These are phyloP conservation scores for Aphanomyces invadans DNA, from an alignment of 352 stramenopile species.

Conservation along the genomic window DNA sequence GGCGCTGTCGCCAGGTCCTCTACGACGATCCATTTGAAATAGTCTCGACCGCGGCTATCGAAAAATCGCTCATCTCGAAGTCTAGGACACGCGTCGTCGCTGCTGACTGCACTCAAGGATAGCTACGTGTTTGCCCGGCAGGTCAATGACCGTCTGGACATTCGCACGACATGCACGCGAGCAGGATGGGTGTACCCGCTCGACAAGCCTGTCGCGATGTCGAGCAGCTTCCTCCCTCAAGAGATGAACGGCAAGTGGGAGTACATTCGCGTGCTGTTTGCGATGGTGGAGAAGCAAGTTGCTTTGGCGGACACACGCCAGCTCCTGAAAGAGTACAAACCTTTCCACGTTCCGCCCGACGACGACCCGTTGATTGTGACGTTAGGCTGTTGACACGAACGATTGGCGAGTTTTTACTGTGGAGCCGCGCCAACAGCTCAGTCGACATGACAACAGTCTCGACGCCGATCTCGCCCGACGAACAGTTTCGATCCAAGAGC, in stretches of 20 bases:
- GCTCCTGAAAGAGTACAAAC: conserved; percentile 37
- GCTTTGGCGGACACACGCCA: conserved; percentile 54
- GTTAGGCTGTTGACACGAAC: conserved; percentile 48
- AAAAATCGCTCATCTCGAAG: too few relatives aligned
- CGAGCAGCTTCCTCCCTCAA: conserved; percentile 58
- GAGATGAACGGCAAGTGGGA: conserved; percentile 72
- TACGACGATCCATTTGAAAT: too few relatives aligned
- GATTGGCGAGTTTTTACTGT: conserved; percentile 62
- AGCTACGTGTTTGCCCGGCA: conserved; percentile 64
- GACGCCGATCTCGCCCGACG: conserved; percentile 12
- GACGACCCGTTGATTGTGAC: too few relatives aligned
- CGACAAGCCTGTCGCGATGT: conserved; percentile 9
- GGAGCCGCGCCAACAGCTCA: conserved; percentile 31
- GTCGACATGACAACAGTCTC: not conserved
- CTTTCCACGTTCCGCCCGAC: not conserved
- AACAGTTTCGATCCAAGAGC: conserved; percentile 24
- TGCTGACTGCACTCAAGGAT: conserved; percentile 52
- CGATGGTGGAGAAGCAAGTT: conserved; percentile 31
- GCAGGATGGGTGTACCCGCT: conserved; percentile 22
- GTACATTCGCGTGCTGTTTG: conserved; percentile 67
- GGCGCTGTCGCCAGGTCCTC: conserved; percentile 49
- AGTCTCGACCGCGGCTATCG: not conserved
- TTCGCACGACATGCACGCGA: conserved; percentile 31
- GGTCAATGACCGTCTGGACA: conserved; percentile 54
- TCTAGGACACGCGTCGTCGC: conserved; percentile 12